Evolutionary conservation across 202 grass and related monocot genomes (phyloP), one percentile per base, ranked within the genome.

Genomic region (Panicum virgatum): DNA sequence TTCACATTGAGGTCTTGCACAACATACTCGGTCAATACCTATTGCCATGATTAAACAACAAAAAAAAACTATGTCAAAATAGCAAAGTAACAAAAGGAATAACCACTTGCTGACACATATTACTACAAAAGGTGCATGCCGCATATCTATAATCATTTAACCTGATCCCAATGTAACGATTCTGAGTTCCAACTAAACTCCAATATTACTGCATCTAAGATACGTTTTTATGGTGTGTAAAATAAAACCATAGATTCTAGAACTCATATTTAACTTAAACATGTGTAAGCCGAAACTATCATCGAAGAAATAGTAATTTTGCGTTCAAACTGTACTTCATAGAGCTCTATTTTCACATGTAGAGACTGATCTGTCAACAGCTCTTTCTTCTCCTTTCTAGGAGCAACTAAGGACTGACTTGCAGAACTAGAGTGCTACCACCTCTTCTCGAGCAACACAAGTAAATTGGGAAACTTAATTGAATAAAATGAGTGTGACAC

Each of bases 1-100:
- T 94, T 94, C 75, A 91, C 57, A 80, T 98, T 98, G 59, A 94
- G 86, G 54, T 98, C 95, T 94, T 94, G 95, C 75, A 98, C 88
- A 76, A 93, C 81, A 84, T 98, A 94, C 18, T 93, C 80, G 43
- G 92, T 94, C 82, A 98, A 77, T 84, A 94, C 90, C 95, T 98
- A 63, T 80, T 71, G 30, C 68, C 30, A 34, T 11, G 40, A 30
- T 5, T 0, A 50, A 88, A 75, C 34, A 60, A 42, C n/a, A 47
- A n/a, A n/a, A n/a, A 81, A 70, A 76, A 62, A n/a, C 0, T 11
- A 9, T 8, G 52, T 62, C 57, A 14, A 74, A 66, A 34, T 83
- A 39, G 32, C 61, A 45, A 66, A 45, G 22, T 14, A 79, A 42
- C 46, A 19, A 74, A 78, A 34, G 43, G 42, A 78, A 72, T 84